A percentile compares a stretch with the other conserved stretches of the same genome.
phyloP scores from a whole-genome alignment of 805 yeast genomes.

The Suhomyces vadensis region DNA sequence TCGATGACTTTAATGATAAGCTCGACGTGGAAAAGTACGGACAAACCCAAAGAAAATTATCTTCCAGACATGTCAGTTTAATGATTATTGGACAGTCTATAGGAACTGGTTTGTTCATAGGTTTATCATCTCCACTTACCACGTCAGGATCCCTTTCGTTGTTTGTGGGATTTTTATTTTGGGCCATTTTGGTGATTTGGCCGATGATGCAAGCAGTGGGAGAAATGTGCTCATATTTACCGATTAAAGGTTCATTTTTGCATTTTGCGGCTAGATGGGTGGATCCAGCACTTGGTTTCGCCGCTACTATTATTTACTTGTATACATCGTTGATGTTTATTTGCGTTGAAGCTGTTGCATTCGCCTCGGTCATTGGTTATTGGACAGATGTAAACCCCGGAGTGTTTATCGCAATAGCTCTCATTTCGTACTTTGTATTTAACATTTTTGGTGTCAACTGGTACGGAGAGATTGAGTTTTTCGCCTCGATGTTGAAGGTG shows the following conservation, averaged over 20 bases:
- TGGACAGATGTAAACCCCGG: slow-evolving; percentile 37
- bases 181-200: slow-evolving; percentile 33
- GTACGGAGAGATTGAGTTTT: slow-evolving; percentile 58
- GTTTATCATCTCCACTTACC: slow-evolving; percentile 31
- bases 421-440: slow-evolving; percentile 29
- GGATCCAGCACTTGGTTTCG: slow-evolving; percentile 39
- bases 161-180: slow-evolving; percentile 31
- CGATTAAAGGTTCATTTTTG: slow-evolving; percentile 37
- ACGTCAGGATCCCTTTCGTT: slow-evolving; percentile 37
- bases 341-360: slow-evolving; percentile 35
- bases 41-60: slow-evolving; percentile 28
- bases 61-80: slow-evolving; percentile 34
- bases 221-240: slow-evolving; percentile 39
- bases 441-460: slow-evolving; percentile 47
- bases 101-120: slow-evolving; percentile 39
- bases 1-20: slow-evolving; percentile 28
- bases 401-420: slow-evolving; percentile 30
- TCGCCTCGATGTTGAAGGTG: slow-evolving; percentile 42
- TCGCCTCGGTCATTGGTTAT: slow-evolving; percentile 29
- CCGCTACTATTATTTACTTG: slow-evolving; percentile 33
- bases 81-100: slow-evolving; percentile 38
- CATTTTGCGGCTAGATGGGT: slow-evolving; percentile 37
- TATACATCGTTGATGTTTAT: slow-evolving; percentile 36
- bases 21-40: slow-evolving; percentile 31
- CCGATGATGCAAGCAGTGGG: slow-evolving; percentile 40